Percentiles rank a stretch among this genome's conserved stretches.
phyloP scores from a whole-genome alignment of 2,329 filamentous ascomycete species.

The Penicillium paneum region DNA sequence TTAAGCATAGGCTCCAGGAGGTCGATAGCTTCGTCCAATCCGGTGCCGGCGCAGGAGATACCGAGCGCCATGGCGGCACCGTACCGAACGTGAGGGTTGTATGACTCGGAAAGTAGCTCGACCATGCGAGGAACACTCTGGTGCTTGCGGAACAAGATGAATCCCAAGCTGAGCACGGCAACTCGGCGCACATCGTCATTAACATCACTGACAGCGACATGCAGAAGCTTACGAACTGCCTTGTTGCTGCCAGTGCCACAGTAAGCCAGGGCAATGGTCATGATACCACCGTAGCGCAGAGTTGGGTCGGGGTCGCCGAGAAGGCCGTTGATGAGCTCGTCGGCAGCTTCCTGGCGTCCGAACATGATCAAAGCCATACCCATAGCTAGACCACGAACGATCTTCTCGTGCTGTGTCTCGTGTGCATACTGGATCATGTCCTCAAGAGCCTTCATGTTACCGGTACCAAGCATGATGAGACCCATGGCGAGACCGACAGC shows the following conservation, averaged over 20 bases:
- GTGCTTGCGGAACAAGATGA: conserved; percentile 97
- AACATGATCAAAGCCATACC: conserved; percentile 99
- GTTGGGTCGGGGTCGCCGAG: conserved; percentile 91
- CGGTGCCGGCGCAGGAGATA: conserved; percentile 95
- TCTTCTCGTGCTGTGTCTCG: conserved; percentile 98
- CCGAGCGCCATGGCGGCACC: conserved; percentile 97
- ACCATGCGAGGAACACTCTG: conserved; percentile 98
- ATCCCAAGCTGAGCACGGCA: conserved; percentile 95
- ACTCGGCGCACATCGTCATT: conserved; percentile 95
- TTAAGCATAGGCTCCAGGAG: conserved; percentile 99
- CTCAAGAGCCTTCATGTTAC: conserved; percentile 86
- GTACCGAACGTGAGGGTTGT: conserved; percentile 97
- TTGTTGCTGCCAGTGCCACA: conserved; percentile 98
- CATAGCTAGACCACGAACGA: conserved; percentile 88
- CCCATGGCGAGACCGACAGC: conserved; percentile 95
- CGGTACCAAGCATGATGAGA: conserved; percentile 97
- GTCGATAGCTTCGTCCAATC: conserved; percentile 92
- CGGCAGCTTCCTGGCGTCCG: conserved; percentile 87
- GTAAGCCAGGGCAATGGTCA: conserved; percentile 97
- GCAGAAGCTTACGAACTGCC: conserved; percentile 90
- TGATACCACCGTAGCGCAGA: conserved; percentile 92
- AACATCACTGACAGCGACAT: conserved; percentile 95
- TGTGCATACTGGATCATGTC: conserved; percentile 98
- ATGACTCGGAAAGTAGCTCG: conserved; percentile 94
- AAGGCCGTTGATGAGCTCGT: conserved; percentile 89